Base-by-base conservation (phyloP, 805 yeast species). In the Komagataella pastoris region DNA sequence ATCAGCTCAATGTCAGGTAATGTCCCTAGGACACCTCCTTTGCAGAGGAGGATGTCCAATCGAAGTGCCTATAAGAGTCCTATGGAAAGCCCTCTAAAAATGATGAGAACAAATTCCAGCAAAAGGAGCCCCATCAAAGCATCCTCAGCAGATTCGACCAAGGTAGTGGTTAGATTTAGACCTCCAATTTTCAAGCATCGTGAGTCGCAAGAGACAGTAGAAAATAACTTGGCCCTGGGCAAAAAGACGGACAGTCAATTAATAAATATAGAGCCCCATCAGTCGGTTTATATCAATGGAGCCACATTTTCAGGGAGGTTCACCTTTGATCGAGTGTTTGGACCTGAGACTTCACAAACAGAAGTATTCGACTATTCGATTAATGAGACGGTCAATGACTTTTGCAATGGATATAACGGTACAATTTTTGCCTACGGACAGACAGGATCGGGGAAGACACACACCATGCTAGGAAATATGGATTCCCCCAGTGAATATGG, bases 371-470 rank as follows among this genome's bases (percentile, higher is more conserved):
- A 78, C 10, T 77, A 73, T 58, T 75, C 86, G 0, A 75, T 85
- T 4, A 61, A 68, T 45, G 79, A 79, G 46, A 81, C 87, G 0
- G 83, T 88, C 3, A 80, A 79, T 46, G 91, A 85, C 55, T 71
- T 87, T 30, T 73, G 84, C 53, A 71, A 73, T 36, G 97, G 97
- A 0, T 65, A 65, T n/a, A 67, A 69, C 17, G 64, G 64, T 3
- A 62, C 71, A 1, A 61, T 65, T 6, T 51, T 59, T 36, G 55
- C 71, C 66, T 89, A 89, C 66, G 97, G 97, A 4, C 95, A 88
- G 62, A 88, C 95, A 0, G 90, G 86, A 1, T 76, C 93, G 0
- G 96, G 96, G 0, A 87, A 87, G 60, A 81, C 95, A 0, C 82
- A 77, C 65, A 88, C 95, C 1, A 86, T 87, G 93, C 77, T 87